Conservation (phyloP, 331 rosid genomes). For the Phaseolus coccineus region DNA sequence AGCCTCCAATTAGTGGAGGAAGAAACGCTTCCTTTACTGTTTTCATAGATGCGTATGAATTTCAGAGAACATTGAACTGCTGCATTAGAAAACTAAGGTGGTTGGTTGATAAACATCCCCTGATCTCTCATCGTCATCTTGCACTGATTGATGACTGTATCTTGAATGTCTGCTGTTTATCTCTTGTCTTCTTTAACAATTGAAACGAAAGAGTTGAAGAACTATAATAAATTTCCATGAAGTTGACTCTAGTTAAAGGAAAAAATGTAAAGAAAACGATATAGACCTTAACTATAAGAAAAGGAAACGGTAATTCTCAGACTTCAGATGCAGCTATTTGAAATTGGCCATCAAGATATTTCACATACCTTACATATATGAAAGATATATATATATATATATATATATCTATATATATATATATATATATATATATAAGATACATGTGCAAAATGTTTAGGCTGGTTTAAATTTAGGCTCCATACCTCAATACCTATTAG, state of each 20-base stretch:
- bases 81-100: not conserved
- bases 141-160: slow-evolving; percentile 3
- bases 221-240: not conserved
- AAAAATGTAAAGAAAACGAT: not conserved
- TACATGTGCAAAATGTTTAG: not conserved
- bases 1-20: not conserved
- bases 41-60: not conserved
- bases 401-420: no score
- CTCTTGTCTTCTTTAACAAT: not conserved
- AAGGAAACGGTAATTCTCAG: not conserved
- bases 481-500: slow-evolving; percentile 20
- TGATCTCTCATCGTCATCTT: not conserved
- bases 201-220: slow-evolving; percentile 9
- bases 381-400: not conserved
- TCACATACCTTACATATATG: not conserved
- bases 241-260: not conserved
- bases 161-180: not conserved
- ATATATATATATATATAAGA: no score
- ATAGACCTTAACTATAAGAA: not conserved
- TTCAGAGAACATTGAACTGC: slow-evolving; percentile 1
- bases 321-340: slow-evolving; percentile 10
- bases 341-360: slow-evolving; percentile 4
- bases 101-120: slow-evolving; percentile 19
- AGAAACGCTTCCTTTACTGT: not conserved
- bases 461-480: slow-evolving; percentile 1